These are phyloP conservation scores for Drosera spatulata DNA, from an alignment of 179 eudicot species.

Conservation along the genomic window DNA sequence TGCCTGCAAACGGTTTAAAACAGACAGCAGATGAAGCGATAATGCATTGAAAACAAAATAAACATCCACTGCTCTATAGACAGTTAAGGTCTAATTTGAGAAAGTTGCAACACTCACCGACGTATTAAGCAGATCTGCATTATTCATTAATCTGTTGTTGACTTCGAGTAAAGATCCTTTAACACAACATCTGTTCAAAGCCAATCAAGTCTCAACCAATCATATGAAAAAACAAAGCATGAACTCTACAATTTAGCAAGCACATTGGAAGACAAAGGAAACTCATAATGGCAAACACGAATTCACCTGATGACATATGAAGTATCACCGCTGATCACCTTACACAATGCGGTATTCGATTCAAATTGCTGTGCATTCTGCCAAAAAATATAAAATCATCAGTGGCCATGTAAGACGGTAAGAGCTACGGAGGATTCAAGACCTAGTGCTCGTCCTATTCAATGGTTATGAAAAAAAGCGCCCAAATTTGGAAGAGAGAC, in stretches of 20 bases:
- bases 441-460: too few relatives aligned
- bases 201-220: background rate
- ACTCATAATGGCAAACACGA: background rate
- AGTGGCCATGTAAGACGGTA: background rate
- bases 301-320: constrained; percentile 55
- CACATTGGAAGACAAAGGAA: constrained; percentile 2
- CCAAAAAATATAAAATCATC: constrained; percentile 2
- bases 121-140: constrained; percentile 62
- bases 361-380: constrained; percentile 96
- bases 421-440: too few relatives aligned
- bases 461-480: too few relatives aligned
- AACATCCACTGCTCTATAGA: too few relatives aligned
- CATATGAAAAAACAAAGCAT: too few relatives aligned
- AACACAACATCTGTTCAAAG: constrained; percentile 57
- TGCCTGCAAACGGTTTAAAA: constrained; percentile 27
- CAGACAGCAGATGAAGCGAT: background rate
- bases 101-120: constrained; percentile 19
- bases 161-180: constrained; percentile 95
- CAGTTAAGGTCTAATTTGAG: too few relatives aligned
- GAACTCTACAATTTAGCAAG: too few relatives aligned
- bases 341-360: constrained; percentile 77
- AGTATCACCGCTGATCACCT: constrained; percentile 54
- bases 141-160: constrained; percentile 57
- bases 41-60: too few relatives aligned
- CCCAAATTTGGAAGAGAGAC: background rate